Percentiles rank a stretch among this genome's conserved stretches.
phyloP scores from a whole-genome alignment of 1,139 yeast species.

The Candida sojae region DNA sequence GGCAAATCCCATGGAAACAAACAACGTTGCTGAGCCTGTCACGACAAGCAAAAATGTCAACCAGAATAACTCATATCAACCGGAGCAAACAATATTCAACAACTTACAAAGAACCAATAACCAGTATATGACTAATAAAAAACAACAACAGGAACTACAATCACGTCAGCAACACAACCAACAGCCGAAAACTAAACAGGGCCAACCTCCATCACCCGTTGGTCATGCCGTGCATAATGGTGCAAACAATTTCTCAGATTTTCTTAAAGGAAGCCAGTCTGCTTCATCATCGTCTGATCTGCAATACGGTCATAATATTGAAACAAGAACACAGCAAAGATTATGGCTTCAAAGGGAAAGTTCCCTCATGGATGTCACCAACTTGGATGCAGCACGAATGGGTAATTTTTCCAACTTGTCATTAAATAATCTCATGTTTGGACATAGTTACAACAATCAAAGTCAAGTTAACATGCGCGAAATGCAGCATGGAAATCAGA shows the following conservation, averaged over 20 bases:
- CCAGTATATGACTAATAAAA: constrained; percentile 30
- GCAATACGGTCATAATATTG: constrained; percentile 18
- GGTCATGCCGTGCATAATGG: constrained; percentile 21
- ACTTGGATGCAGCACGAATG: constrained; percentile 34
- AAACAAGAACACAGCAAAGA: constrained; percentile 76
- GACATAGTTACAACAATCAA: constrained; percentile 29
- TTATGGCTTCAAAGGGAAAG: constrained; percentile 83
- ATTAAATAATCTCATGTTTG: constrained; percentile 50
- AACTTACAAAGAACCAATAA: constrained; percentile 44
- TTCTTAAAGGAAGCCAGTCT: constrained; percentile 22
- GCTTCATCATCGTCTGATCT: constrained; percentile 13
- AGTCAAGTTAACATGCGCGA: constrained; percentile 28
- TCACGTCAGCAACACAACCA: constrained; percentile 13
- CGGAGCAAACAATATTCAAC: constrained; percentile 46
- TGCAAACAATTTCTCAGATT: constrained; percentile 35
- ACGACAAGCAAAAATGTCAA: constrained; percentile 35
- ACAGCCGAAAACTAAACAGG: constrained; percentile 10
- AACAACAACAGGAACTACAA: constrained; percentile 14
- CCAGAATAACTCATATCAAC: constrained; percentile 43
- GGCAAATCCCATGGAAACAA: constrained; percentile 28
- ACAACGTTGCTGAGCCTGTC: constrained; percentile 32
- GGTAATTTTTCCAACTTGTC: constrained; percentile 46
- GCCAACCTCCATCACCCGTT: constrained; percentile 6
- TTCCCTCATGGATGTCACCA: constrained; percentile 58
- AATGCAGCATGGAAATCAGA: constrained; percentile 6